A percentile compares a stretch with the other conserved stretches of the same genome.
Evolutionary conservation across 257 asterid genomes (phyloP).

Genomic region (Lycium ferocissimum): DNA sequence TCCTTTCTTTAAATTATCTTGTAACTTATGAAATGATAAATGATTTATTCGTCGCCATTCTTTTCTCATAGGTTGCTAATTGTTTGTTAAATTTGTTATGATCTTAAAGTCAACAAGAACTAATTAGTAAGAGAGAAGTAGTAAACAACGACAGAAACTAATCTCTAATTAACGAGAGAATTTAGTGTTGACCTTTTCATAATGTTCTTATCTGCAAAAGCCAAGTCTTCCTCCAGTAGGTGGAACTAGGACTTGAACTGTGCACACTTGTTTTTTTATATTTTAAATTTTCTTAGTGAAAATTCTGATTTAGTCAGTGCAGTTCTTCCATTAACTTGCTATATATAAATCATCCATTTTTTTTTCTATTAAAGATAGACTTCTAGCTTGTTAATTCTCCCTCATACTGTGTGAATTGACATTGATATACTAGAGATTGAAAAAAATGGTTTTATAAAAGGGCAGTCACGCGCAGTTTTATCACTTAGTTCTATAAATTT

Average conservation of each 20-base stretch:
- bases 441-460: too few species aligned
- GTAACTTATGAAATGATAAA: not conserved
- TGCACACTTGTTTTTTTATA: too few species aligned
- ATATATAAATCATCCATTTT: not conserved
- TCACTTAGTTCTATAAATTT: too few species aligned
- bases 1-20: not conserved
- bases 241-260: too few species aligned
- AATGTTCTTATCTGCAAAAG: constrained; percentile 33
- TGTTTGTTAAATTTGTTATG: constrained; percentile 19
- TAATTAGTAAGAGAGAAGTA: not conserved
- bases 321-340: constrained; percentile 18
- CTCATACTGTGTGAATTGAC: too few species aligned
- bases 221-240: constrained; percentile 32
- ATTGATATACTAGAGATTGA: too few species aligned
- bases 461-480: too few species aligned
- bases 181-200: constrained; percentile 33
- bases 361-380: not conserved
- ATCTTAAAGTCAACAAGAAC: not conserved
- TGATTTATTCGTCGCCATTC: not conserved
- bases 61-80: not conserved
- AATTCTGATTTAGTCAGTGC: too few species aligned
- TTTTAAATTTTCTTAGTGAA: too few species aligned
- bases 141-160: not conserved
- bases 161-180: not conserved
- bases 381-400: not conserved